These are phyloP conservation scores for Ascomycota sp. DNA, from an alignment of 2,329 filamentous ascomycete genomes.

Conservation along the genomic window DNA sequence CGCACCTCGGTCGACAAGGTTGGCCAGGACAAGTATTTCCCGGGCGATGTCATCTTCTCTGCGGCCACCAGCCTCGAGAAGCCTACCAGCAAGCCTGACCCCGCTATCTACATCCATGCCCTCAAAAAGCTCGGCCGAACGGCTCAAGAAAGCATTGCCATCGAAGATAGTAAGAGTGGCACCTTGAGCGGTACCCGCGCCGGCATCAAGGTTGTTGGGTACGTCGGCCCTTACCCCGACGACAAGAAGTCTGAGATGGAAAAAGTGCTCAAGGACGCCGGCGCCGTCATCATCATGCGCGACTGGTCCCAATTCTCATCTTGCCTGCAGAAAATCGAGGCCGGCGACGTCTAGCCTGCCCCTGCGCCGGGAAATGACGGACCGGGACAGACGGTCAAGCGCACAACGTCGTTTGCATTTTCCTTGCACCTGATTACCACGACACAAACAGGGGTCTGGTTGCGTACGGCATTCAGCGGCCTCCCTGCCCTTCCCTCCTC, in stretches of 20 bases:
- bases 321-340: conserved; percentile 24
- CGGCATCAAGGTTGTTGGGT: conserved; percentile 62
- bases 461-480: no score
- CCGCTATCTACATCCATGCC: conserved; percentile 68
- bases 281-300: conserved; percentile 40
- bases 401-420: no score
- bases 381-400: no score
- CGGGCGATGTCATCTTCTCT: conserved; percentile 54
- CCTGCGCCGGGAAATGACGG: no score
- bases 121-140: conserved; percentile 53
- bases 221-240: conserved; percentile 57
- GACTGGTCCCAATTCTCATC: conserved; percentile 36
- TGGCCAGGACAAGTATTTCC: conserved; percentile 62
- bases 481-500: no score
- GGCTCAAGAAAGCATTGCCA: conserved; percentile 51
- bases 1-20: conserved; percentile 61
- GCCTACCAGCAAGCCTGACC: conserved; percentile 82
- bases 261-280: conserved; percentile 36
- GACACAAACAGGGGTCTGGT: no score
- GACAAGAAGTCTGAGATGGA: conserved; percentile 45
- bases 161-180: conserved; percentile 80
- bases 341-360: conserved; percentile 11
- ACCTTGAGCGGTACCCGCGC: conserved; percentile 55
- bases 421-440: no score
- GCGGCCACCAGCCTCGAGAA: conserved; percentile 58